Evolutionary conservation across 306 rosid species (phyloP), one percentile per base, ranked within the genome.

Genomic region (Macrotyloma uniflorum): DNA sequence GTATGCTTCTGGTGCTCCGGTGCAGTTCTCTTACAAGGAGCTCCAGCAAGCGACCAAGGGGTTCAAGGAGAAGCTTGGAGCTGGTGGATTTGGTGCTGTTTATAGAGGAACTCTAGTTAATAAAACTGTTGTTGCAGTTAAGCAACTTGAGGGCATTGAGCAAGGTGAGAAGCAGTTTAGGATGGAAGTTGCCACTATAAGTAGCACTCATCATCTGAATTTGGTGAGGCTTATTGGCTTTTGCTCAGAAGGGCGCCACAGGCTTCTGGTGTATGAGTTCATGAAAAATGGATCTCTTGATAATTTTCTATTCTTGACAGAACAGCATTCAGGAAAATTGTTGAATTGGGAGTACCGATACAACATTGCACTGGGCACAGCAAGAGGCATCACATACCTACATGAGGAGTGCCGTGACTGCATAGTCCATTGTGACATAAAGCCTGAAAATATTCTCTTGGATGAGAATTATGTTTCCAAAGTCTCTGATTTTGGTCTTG

Each of bases 1-100:
- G 88, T 95, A 95, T 86, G 98, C 98, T 49, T 95, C 98, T 7
- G 93, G 98, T 16, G 98, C 98, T 0, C 98, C 98, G 0, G 88
- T 91, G 40, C 98, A 95, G 86, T 95, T 95, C 82, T 80, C 90
- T 0, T 88, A 80, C 72, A 92, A 83, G 85, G 96, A 95, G 42
- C 97, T 95, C 19, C 88, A 87, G 75, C 90, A 89, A 4, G 78
- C 89, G 1, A 92, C 98, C 0, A 91, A 91, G 49, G 97, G 97
- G 36, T 92, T 90, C 88, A 88, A 85, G 88, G 98, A 95, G 76
- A 90, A 88, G 87, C 98, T 95, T 24, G 98, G 98, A 59, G 92
- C 87, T 0, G 98, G 98, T 35, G 86, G 96, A 50, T 89, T 90
- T 63, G 97, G 98, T 23, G 91, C 94, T 42, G 94, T 90, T 57